Percentiles rank a stretch among this genome's conserved stretches.
Evolutionary conservation across 2,329 filamentous ascomycete genomes (phyloP).

Genomic region (Phialocephala sp.): DNA sequence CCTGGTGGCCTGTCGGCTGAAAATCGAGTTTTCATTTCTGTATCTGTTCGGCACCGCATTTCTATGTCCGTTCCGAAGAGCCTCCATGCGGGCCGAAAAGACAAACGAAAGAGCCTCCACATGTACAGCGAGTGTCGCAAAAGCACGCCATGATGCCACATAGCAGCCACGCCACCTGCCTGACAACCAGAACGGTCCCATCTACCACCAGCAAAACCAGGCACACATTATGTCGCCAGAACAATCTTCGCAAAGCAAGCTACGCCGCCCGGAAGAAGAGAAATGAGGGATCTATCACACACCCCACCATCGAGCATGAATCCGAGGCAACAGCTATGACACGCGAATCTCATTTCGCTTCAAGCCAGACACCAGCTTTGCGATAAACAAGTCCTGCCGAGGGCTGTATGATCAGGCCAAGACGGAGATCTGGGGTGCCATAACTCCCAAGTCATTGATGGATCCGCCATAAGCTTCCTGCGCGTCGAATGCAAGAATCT

Average conservation of each 20-base stretch:
- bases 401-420: not conserved
- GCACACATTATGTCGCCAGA: not conserved
- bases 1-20: not conserved
- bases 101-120: not conserved
- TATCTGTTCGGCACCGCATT: not conserved
- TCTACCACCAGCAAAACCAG: not conserved
- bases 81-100: slow-evolving; percentile 2
- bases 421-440: not conserved
- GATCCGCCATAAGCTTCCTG: slow-evolving; percentile 3
- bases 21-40: not conserved
- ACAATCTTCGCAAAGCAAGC: not conserved
- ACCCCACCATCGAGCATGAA: not conserved
- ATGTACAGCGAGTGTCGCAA: not conserved
- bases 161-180: not conserved
- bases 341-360: not conserved
- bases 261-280: not conserved
- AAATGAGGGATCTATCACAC: not conserved
- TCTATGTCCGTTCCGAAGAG: not conserved
- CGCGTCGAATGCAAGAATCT: slow-evolving; percentile 18
- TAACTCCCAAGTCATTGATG: not conserved
- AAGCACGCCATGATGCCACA: not conserved
- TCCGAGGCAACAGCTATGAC: not conserved
- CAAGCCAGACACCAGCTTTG: not conserved
- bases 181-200: not conserved
- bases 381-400: not conserved